Conservation (phyloP, 148 eudicot species). For the Cornus florida region DNA sequence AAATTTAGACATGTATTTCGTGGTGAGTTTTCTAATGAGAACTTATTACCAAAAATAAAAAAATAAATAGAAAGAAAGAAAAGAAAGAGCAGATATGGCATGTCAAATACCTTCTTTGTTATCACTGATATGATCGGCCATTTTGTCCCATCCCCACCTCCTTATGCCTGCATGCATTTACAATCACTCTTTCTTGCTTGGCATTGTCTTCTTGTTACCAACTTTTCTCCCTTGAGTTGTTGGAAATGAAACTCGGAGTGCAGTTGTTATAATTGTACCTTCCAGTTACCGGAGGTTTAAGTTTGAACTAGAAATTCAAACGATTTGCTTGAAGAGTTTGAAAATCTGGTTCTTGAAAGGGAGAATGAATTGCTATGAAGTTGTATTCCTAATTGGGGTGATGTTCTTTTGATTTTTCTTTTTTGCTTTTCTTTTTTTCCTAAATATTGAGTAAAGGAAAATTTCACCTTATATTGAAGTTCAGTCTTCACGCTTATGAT, state of each 20-base stretch:
- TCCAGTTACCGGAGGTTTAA: neutral
- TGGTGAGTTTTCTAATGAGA: conserved; percentile 23
- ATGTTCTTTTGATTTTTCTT: neutral
- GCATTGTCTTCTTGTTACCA: neutral
- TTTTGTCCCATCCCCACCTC: neutral
- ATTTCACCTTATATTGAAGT: neutral
- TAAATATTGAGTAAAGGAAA: neutral
- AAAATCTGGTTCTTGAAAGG: neutral
- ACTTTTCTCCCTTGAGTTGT: neutral
- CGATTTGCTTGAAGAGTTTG: neutral
- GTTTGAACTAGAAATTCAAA: neutral
- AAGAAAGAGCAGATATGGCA: neutral
- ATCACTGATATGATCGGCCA: neutral
- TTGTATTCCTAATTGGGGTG: neutral
- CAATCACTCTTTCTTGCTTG: neutral
- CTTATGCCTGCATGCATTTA: too few species aligned
- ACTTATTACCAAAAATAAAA: too few species aligned
- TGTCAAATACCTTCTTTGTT: neutral
- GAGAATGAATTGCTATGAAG: neutral
- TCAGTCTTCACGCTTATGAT: neutral
- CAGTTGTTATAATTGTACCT: neutral
- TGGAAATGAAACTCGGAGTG: neutral
- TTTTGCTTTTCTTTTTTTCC: neutral
- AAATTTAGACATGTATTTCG: conserved; percentile 57
- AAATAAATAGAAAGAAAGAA: neutral